These are phyloP conservation scores for Diaporthe humulicola DNA, from an alignment of 2,329 filamentous ascomycete genomes.

Conservation along the genomic window DNA sequence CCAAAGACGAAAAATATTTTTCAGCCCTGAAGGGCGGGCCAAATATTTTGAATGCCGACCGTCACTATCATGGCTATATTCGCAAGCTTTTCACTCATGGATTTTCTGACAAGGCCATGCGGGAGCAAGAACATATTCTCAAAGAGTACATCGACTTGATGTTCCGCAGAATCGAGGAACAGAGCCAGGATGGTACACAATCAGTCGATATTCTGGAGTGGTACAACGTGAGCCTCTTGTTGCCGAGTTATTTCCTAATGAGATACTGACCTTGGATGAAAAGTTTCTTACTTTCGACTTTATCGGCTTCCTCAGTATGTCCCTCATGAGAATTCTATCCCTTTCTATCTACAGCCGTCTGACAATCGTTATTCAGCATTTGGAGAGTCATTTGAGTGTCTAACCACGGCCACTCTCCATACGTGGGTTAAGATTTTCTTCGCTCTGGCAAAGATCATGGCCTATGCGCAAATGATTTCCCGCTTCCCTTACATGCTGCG, in stretches of 20 bases:
- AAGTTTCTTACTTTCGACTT: not conserved
- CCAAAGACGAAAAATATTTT: not conserved
- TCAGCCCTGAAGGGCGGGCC: not conserved
- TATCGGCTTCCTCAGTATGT: not conserved
- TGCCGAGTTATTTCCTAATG: not conserved
- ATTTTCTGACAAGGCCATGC: not conserved
- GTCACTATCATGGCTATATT: conserved; percentile 2
- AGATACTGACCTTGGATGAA: not conserved
- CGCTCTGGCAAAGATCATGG: not conserved
- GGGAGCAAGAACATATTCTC: not conserved
- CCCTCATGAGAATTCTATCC: not conserved
- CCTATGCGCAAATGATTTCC: not conserved
- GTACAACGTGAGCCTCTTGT: not conserved
- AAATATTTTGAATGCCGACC: not conserved
- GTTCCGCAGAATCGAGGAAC: not conserved
- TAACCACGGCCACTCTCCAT: not conserved
- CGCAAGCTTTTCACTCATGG: conserved; percentile 1
- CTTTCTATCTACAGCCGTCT: not conserved
- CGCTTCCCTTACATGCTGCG: not conserved
- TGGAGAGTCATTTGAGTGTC: not conserved
- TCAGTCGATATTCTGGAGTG: not conserved
- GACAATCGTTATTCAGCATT: not conserved
- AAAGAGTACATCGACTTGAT: not conserved
- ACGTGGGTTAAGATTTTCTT: not conserved
- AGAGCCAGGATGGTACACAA: not conserved